A percentile compares a stretch with the other conserved stretches of the same genome.
Evolutionary conservation across 2,329 filamentous ascomycete species (phyloP).

Genomic region (Colletotrichum shisoi): DNA sequence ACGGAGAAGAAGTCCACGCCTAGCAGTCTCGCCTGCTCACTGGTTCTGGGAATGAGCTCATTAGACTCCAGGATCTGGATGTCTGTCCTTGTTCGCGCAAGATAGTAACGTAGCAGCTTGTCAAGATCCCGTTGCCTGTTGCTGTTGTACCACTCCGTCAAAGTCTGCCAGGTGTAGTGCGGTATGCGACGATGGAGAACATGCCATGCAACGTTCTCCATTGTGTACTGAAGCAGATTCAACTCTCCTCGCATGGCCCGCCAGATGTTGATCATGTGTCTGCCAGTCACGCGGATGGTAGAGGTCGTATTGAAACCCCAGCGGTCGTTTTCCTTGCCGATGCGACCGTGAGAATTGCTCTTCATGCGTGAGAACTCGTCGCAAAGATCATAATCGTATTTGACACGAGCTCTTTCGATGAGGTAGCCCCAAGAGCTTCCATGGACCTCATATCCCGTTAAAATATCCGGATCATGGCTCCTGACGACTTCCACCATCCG

Average conservation of each 20-base stretch:
- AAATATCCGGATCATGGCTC: slow-evolving; percentile 83
- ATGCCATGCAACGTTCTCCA: slow-evolving; percentile 96
- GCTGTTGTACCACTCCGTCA: slow-evolving; percentile 84
- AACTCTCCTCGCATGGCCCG: slow-evolving; percentile 93
- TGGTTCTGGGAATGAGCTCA: slow-evolving; percentile 86
- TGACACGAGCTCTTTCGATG: slow-evolving; percentile 83
- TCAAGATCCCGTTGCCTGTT: slow-evolving; percentile 72
- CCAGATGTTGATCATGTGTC: slow-evolving; percentile 98
- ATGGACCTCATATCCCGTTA: slow-evolving; percentile 95
- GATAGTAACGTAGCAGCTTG: slow-evolving; percentile 81
- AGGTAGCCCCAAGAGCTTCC: slow-evolving; percentile 94
- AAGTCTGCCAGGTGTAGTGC: slow-evolving; percentile 79
- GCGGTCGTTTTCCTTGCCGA: slow-evolving; percentile 83
- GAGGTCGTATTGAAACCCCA: slow-evolving; percentile 97
- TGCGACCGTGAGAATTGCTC: slow-evolving; percentile 79
- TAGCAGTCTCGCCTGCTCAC: slow-evolving; percentile 90
- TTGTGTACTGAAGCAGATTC: slow-evolving; percentile 89
- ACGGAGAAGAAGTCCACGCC: slow-evolving; percentile 98
- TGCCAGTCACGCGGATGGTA: slow-evolving; percentile 88
- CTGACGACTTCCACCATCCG: slow-evolving; percentile 88
- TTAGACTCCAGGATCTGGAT: slow-evolving; percentile 92
- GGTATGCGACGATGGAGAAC: slow-evolving; percentile 86
- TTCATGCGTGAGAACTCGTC: slow-evolving; percentile 93
- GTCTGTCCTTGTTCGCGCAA: slow-evolving; percentile 77
- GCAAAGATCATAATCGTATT: slow-evolving; percentile 89